Percentiles rank a stretch among this genome's conserved stretches.
Conservation (phyloP, 2,329 filamentous ascomycete species). For the Claviceps purpurea region DNA sequence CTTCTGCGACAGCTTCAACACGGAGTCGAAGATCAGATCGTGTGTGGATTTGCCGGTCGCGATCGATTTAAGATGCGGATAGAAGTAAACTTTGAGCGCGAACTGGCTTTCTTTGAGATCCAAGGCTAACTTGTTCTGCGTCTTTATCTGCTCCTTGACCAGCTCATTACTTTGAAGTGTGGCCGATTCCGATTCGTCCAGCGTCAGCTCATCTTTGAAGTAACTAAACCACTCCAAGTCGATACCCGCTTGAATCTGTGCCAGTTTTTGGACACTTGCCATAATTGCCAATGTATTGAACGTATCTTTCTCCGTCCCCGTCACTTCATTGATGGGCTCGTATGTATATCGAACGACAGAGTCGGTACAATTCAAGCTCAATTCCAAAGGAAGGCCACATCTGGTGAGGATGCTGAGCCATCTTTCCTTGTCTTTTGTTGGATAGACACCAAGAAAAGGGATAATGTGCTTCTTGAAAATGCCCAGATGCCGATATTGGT, state of each 20-base stretch:
- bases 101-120: not conserved
- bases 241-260: not conserved
- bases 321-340: not conserved
- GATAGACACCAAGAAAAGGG: not conserved
- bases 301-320: not conserved
- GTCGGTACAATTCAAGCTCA: slow-evolving; percentile 1
- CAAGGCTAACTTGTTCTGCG: not conserved
- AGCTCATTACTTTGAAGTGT: not conserved
- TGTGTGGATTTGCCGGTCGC: not conserved
- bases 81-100: not conserved
- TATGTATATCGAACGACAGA: slow-evolving; percentile 1
- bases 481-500: not conserved
- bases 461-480: not conserved
- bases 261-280: not conserved
- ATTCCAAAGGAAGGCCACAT: not conserved
- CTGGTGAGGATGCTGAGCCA: not conserved
- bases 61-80: not conserved
- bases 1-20: no score
- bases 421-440: not conserved
- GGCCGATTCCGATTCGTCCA: not conserved
- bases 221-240: not conserved
- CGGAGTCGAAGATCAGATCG: no score
- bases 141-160: not conserved
- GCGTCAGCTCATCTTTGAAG: not conserved
- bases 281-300: not conserved